Percentiles rank a stretch among this genome's conserved stretches.
phyloP scores from a whole-genome alignment of 2,329 filamentous ascomycete genomes.

The Neocatenulostroma microsporum region DNA sequence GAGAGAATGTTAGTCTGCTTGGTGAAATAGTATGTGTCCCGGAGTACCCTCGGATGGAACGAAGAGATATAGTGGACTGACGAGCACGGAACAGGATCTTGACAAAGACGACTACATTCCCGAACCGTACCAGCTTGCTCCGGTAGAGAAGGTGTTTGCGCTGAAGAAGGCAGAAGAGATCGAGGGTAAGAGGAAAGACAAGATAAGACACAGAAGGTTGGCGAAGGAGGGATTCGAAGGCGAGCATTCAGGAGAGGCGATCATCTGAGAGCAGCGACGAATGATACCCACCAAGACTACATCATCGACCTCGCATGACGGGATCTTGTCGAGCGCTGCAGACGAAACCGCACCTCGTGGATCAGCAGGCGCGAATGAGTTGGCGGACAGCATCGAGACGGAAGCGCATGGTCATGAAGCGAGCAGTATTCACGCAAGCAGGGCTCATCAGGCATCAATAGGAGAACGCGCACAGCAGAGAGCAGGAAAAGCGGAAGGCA shows the following conservation, averaged over 20 bases:
- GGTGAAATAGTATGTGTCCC: constrained; percentile 64
- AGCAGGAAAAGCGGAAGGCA: not conserved
- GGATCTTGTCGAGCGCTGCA: no score
- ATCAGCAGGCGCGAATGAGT: not conserved
- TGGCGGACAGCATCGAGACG: not conserved
- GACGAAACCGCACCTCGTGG: no score
- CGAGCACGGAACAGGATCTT: constrained; percentile 62
- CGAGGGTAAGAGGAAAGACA: constrained; percentile 64
- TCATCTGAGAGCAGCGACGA: constrained; percentile 54
- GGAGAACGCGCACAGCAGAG: not conserved
- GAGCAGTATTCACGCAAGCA: not conserved
- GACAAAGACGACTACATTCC: constrained; percentile 90
- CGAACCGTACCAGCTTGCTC: constrained; percentile 56
- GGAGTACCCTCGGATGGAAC: not conserved
- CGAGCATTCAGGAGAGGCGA: constrained; percentile 68
- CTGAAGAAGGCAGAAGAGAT: constrained; percentile 65
- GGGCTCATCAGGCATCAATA: not conserved
- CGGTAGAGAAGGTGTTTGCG: constrained; percentile 61
- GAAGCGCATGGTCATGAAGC: not conserved
- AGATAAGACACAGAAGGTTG: constrained; percentile 62
- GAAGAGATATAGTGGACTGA: not conserved
- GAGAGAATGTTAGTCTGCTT: constrained; percentile 92
- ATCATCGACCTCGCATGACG: no score
- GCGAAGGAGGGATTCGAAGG: constrained; percentile 78
- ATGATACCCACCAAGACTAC: no score